Evolutionary conservation across 2,329 filamentous ascomycete species (phyloP).

Genomic region (Sporothrix luriei): DNA sequence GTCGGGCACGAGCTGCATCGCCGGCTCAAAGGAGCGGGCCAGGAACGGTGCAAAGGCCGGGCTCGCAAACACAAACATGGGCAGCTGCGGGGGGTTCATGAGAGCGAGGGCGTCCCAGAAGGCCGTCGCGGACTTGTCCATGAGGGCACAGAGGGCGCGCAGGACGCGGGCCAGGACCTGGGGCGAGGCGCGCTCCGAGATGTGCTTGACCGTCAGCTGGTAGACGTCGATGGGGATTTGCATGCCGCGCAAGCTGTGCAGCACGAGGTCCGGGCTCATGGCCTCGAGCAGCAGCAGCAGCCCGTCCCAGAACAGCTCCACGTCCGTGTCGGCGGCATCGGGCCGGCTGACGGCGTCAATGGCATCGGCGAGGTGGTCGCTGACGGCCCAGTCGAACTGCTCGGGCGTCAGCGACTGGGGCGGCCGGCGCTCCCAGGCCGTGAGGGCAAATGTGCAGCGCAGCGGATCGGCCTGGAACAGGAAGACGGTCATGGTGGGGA

Average conservation of each 20-base stretch:
- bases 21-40: conserved; percentile 59
- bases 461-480: conserved; percentile 72
- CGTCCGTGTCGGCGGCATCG: conserved; percentile 47
- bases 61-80: conserved; percentile 81
- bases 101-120: conserved; percentile 89
- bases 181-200: conserved; percentile 52
- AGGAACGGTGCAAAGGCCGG: conserved; percentile 66
- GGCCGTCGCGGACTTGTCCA: conserved; percentile 73
- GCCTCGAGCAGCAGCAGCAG: conserved; percentile 72
- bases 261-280: conserved; percentile 72
- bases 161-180: conserved; percentile 69
- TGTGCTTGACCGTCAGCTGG: conserved; percentile 59
- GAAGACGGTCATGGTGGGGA: conserved; percentile 83
- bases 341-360: conserved; percentile 64
- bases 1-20: conserved; percentile 46
- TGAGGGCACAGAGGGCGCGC: conserved; percentile 67
- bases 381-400: conserved; percentile 87
- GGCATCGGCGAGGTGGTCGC: conserved; percentile 68
- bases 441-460: conserved; percentile 67
- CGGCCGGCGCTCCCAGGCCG: conserved; percentile 68
- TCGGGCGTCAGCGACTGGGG: conserved; percentile 63
- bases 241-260: conserved; percentile 75
- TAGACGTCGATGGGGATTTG: conserved; percentile 76
- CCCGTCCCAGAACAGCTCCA: conserved; percentile 79
- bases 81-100: conserved; percentile 75